Conservation (phyloP, 2,329 filamentous ascomycete genomes). For the Thielaviopsis populi region DNA sequence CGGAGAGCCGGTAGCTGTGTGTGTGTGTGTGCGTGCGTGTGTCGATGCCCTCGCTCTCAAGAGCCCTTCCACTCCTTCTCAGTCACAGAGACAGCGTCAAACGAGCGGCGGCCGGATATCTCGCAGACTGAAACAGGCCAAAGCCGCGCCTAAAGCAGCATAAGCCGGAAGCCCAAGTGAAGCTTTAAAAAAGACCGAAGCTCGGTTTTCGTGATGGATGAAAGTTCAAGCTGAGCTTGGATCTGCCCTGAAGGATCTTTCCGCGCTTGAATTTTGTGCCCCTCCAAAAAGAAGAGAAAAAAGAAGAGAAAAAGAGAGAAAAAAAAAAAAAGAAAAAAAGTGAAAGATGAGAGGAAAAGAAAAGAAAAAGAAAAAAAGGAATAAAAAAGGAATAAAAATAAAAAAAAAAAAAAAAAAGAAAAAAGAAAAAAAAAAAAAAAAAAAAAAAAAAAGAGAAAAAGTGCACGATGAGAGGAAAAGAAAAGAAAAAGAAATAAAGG, state of each 20-base stretch:
- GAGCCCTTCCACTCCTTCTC: background rate
- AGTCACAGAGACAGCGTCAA: background rate
- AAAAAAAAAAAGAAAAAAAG: slow-evolving; percentile 10
- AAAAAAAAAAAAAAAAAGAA: slow-evolving; percentile 5
- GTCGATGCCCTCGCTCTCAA: background rate
- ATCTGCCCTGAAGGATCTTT: background rate
- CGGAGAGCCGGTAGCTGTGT: too few species aligned
- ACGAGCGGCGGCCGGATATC: background rate
- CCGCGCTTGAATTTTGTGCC: background rate
- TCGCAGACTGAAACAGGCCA: background rate
- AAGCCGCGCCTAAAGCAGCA: background rate
- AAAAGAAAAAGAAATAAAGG: background rate
- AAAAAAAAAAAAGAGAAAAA: background rate
- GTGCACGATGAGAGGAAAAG: slow-evolving; percentile 2
- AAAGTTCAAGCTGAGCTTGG: background rate
- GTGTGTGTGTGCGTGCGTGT: too few species aligned
- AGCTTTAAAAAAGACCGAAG: background rate
- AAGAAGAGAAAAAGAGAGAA: slow-evolving; percentile 7
- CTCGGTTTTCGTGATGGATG: background rate
- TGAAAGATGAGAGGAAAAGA: slow-evolving; percentile 14
- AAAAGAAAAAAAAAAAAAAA: background rate
- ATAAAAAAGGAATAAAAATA: background rate
- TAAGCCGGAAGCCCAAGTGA: background rate
- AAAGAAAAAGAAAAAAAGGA: background rate
- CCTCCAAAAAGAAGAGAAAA: slow-evolving; percentile 9